These are phyloP conservation scores for Neofusicoccum cordaticola DNA, from an alignment of 2,329 filamentous ascomycete species.

Conservation along the genomic window DNA sequence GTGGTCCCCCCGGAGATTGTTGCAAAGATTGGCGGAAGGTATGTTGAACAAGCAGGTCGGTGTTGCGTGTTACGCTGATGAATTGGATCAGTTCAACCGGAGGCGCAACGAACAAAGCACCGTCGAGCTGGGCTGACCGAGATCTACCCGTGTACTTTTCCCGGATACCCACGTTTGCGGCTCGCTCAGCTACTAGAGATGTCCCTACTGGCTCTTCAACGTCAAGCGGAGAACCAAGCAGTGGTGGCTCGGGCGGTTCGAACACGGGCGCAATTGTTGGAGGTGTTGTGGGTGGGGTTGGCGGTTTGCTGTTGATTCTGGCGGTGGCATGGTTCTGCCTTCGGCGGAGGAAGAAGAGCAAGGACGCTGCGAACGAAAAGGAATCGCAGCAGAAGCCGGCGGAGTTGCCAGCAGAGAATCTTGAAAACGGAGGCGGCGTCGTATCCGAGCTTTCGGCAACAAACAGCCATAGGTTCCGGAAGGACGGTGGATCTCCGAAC, in stretches of 20 bases:
- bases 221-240: constrained; percentile 15
- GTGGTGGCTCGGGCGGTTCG: constrained; percentile 21
- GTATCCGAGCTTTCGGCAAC: constrained; percentile 24
- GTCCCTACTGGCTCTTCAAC: constrained; percentile 29
- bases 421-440: background rate
- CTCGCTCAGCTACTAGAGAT: constrained; percentile 52
- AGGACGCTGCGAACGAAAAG: constrained; percentile 20
- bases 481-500: background rate
- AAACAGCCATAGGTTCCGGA: constrained; percentile 19
- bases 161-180: constrained; percentile 46
- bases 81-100: constrained; percentile 43
- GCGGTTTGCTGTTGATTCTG: constrained; percentile 31
- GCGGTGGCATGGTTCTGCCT: constrained; percentile 36
- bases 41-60: constrained; percentile 17
- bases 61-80: constrained; percentile 7
- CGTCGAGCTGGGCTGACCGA: constrained; percentile 47
- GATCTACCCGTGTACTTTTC: constrained; percentile 57
- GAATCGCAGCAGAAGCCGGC: constrained; percentile 29
- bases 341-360: constrained; percentile 35
- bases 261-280: constrained; percentile 40
- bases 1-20: constrained; percentile 53
- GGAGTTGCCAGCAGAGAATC: constrained; percentile 24
- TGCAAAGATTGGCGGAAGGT: constrained; percentile 45
- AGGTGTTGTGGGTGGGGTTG: constrained; percentile 39
- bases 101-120: constrained; percentile 53